Percentiles rank a stretch among this genome's conserved stretches.
phyloP scores from a whole-genome alignment of 352 stramenopile species.

The Pythium chondricola region DNA sequence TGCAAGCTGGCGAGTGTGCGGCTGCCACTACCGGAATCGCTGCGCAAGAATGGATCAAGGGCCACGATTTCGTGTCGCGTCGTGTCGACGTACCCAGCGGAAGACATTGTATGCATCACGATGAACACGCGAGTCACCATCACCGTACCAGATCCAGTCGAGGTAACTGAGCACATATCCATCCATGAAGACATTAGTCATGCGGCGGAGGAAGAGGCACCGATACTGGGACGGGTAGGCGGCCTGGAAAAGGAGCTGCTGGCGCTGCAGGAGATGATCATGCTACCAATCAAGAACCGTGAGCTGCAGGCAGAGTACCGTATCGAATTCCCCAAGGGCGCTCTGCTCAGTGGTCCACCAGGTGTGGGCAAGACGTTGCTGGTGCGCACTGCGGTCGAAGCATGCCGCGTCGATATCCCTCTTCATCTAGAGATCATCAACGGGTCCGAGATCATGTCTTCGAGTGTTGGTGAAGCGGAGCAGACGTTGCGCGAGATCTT shows the following conservation, averaged over 20 bases:
- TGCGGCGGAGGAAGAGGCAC: background rate
- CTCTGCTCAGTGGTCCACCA: conserved; percentile 68
- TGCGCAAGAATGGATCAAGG: background rate
- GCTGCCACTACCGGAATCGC: conserved; percentile 22
- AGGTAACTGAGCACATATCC: no score
- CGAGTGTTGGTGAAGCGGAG: conserved; percentile 65
- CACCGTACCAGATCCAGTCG: conserved; percentile 15
- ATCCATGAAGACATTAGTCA: background rate
- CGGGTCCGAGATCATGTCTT: conserved; percentile 75
- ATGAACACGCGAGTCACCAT: conserved; percentile 48
- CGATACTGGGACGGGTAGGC: conserved; percentile 21
- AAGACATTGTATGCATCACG: conserved; percentile 25
- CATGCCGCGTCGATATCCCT: conserved; percentile 40
- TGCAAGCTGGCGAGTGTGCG: conserved; percentile 30
- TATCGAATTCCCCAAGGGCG: conserved; percentile 64
- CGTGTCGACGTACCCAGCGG: conserved; percentile 17
- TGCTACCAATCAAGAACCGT: conserved; percentile 40
- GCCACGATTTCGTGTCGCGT: conserved; percentile 11
- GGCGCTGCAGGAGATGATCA: conserved; percentile 62
- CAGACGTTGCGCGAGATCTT: conserved; percentile 57
- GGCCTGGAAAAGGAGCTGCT: conserved; percentile 58
- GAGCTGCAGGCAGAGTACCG: conserved; percentile 22
- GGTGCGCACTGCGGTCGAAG: conserved; percentile 54
- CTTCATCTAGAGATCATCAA: conserved; percentile 71
- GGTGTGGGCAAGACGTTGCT: conserved; percentile 81